Percentiles rank a stretch among this genome's conserved stretches.
These are phyloP conservation scores for Macadamia tetraphylla DNA, from an alignment of 164 flowering plant species.

Conservation along the genomic window DNA sequence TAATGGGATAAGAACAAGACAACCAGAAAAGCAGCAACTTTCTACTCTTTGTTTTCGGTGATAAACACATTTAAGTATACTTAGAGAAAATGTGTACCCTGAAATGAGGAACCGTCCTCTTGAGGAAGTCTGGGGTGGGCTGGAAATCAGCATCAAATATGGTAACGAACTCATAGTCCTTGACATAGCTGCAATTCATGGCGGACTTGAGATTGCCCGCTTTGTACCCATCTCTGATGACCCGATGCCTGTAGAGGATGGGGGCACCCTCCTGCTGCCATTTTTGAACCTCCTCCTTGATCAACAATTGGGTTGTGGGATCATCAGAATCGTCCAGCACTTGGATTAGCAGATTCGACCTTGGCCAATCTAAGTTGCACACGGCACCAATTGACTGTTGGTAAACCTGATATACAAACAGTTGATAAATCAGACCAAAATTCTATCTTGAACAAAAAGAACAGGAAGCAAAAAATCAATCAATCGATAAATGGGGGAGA, in stretches of 20 bases:
- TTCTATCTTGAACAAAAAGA: not conserved
- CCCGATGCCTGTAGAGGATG: slow-evolving; percentile 75
- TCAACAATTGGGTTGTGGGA: slow-evolving; percentile 58
- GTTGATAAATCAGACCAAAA: not conserved
- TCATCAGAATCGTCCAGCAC: slow-evolving; percentile 91
- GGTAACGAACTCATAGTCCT: slow-evolving; percentile 85
- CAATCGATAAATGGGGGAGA: not conserved
- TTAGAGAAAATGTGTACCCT: slow-evolving; percentile 38
- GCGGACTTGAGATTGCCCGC: slow-evolving; percentile 99
- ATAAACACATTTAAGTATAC: too few relatives aligned
- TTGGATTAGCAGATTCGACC: slow-evolving; percentile 67
- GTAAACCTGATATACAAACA: slow-evolving; percentile 54
- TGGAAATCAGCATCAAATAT: slow-evolving; percentile 97
- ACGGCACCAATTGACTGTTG: slow-evolving; percentile 90
- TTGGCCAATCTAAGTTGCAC: slow-evolving; percentile 95
- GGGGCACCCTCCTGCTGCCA: slow-evolving; percentile 82
- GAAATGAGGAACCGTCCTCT: slow-evolving; percentile 77
- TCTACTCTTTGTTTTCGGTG: not conserved
- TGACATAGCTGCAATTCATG: slow-evolving; percentile 86
- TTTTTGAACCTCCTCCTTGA: slow-evolving; percentile 78
- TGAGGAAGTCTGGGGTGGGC: slow-evolving; percentile 77
- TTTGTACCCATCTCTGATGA: slow-evolving; percentile 87
- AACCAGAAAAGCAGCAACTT: not conserved
- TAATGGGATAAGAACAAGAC: too few relatives aligned
- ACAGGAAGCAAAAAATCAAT: not conserved